Evolutionary conservation across 1,139 yeast species (phyloP), one percentile per base, ranked within the genome.

Genomic region (Yamadazyma spencermartinsiae): DNA sequence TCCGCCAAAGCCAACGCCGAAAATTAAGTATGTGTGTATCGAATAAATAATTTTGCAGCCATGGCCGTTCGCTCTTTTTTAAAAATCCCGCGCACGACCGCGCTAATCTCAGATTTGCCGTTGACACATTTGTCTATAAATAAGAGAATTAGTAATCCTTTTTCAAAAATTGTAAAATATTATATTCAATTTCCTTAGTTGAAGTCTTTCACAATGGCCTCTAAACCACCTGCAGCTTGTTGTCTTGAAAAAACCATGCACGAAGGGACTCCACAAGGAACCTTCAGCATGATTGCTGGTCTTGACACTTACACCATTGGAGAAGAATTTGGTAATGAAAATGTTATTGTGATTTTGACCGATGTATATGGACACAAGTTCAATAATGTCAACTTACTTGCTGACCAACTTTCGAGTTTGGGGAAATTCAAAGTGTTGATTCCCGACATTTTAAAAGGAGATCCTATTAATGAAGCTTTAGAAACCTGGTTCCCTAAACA

Each of bases 361-460:
- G 96, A 89, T 56, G 65, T 88, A 38, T 77, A 58, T 46, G 96
- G 96, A 33, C 63, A 74, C 56, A 62, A 65, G 34, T 71, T 71
- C 54, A 65, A 65, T 56, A 88, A 88, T 60, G 65, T 64, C 21
- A 63, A 68, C 52, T 65, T 82, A 45, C 55, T 85, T 45, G 96
- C 96, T 20, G 96, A 88, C 58, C 69, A 74, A 39, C 72, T 83
- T 42, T 84, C 92, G 35, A 61, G 62, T 35, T 35, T 39, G 3
- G 73, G 75, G n/a, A 82, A 82, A 19, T 86, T 73, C 64, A 74
- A 72, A 31, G 92, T 85, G 0, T 65, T 83, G 39, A 64, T 84
- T 32, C 95, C 95, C 11, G 96, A 88, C 57, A 72, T 86, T 43
- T 72, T 86, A 48, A 57, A 74, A 23, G 79, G 77, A 26, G 94